phyloP scores from a whole-genome alignment of 129 eudicot genomes.

The Artemisia tridentata region DNA sequence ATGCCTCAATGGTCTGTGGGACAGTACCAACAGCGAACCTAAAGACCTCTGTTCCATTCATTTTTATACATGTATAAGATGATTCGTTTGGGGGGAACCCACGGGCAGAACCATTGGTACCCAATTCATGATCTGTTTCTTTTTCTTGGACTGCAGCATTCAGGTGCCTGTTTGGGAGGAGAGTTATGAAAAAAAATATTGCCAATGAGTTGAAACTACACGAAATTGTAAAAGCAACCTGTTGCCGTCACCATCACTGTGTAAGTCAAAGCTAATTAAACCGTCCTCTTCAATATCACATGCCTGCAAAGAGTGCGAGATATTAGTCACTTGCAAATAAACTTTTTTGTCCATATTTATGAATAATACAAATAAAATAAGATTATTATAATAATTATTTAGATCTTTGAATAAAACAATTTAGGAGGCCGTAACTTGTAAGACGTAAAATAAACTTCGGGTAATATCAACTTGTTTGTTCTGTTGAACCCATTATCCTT shows the following conservation, averaged over 20 bases:
- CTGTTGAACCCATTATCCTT: not conserved
- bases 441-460: too few relatives aligned
- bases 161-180: constrained; percentile 54
- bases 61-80: constrained; percentile 64
- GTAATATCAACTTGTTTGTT: too few relatives aligned
- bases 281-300: constrained; percentile 84
- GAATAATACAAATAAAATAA: not conserved
- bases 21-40: constrained; percentile 80
- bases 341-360: not conserved
- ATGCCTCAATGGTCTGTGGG: constrained; percentile 74
- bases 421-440: too few relatives aligned
- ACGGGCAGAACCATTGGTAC: constrained; percentile 56
- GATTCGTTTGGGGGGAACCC: constrained; percentile 59
- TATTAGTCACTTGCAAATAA: not conserved
- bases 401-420: too few relatives aligned
- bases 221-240: constrained; percentile 39
- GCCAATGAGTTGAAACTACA: constrained; percentile 2
- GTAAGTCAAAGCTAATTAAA: constrained; percentile 83
- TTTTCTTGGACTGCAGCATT: constrained; percentile 51
- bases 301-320: constrained; percentile 45
- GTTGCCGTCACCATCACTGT: constrained; percentile 86
- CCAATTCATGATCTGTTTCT: constrained; percentile 37
- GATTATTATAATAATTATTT: not conserved
- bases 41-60: constrained; percentile 89
- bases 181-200: constrained; percentile 3